phyloP scores from a whole-genome alignment of 1,284 basidiomycete genomes.

The Phellinidium pouzarii region DNA sequence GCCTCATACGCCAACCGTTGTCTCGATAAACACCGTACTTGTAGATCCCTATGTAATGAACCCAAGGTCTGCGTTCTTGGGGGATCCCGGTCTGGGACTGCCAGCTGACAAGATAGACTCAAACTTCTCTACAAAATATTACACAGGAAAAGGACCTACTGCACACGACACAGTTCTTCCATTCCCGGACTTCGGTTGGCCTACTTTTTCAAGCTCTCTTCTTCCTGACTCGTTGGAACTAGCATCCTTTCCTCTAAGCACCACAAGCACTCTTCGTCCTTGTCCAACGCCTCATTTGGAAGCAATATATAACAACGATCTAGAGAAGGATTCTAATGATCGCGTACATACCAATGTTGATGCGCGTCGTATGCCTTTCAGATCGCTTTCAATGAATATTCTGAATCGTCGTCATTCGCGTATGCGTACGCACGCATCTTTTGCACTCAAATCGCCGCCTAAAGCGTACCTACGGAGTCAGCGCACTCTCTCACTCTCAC shows the following conservation, averaged over 20 bases:
- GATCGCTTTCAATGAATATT: background rate
- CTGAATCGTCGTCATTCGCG: slow-evolving; percentile 12
- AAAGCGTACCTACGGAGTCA: slow-evolving; percentile 1
- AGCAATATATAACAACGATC: background rate
- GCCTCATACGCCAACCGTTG: background rate
- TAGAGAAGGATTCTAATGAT: background rate
- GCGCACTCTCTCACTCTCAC: background rate
- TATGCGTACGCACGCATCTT: slow-evolving; percentile 11
- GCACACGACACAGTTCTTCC: background rate
- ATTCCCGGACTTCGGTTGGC: background rate
- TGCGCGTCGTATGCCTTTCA: background rate
- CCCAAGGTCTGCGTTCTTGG: background rate
- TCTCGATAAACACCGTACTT: slow-evolving; percentile 1
- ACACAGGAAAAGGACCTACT: background rate
- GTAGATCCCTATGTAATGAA: background rate
- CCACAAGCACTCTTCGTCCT: background rate
- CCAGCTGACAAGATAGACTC: background rate
- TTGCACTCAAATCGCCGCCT: slow-evolving; percentile 8
- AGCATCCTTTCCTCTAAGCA: background rate
- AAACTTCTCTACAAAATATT: background rate
- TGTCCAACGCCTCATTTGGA: no score
- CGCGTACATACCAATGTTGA: background rate
- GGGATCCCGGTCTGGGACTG: background rate
- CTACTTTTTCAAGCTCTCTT: background rate
- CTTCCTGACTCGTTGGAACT: background rate